A percentile compares a stretch with the other conserved stretches of the same genome.
Conservation (phyloP, 768 basidiomycete genomes). For the Phylloporus sp. region DNA sequence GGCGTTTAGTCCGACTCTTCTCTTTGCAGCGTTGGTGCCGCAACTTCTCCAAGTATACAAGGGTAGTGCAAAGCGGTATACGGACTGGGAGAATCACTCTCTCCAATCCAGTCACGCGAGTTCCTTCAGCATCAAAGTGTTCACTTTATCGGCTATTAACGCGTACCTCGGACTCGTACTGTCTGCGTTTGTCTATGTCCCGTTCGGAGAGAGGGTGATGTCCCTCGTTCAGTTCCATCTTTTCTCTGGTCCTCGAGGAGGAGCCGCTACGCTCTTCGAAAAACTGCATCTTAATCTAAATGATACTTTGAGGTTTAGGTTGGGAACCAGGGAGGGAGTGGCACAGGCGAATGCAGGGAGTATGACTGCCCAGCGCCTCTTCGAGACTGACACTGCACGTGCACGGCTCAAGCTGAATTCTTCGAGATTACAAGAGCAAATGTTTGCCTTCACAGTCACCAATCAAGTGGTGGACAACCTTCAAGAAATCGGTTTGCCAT, state of each 20-base stretch:
- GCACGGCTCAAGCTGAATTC: constrained; percentile 60
- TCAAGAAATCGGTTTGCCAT: constrained; percentile 78
- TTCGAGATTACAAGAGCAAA: constrained; percentile 75
- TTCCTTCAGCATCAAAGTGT: constrained; percentile 86
- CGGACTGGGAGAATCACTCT: constrained; percentile 88
- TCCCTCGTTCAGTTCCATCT: constrained; percentile 36
- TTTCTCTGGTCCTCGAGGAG: constrained; percentile 19
- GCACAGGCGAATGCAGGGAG: constrained; percentile 9
- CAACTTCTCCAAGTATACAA: constrained; percentile 73
- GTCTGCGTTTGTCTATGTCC: constrained; percentile 94
- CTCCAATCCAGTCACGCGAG: constrained; percentile 72
- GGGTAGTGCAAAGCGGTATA: constrained; percentile 58
- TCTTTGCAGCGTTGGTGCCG: constrained; percentile 80
- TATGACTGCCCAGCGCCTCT: constrained; percentile 27
- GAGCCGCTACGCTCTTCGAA: constrained; percentile 16
- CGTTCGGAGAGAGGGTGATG: constrained; percentile 87
- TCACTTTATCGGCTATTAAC: constrained; percentile 81
- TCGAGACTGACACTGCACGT: constrained; percentile 48
- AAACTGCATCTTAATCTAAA: constrained; percentile 22
- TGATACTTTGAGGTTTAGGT: constrained; percentile 28
- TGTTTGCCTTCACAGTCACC: constrained; percentile 90
- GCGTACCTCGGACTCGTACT: constrained; percentile 89
- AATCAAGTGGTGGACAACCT: constrained; percentile 80
- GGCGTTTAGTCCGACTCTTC: constrained; percentile 77
- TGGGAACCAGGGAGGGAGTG: constrained; percentile 14